These are phyloP conservation scores for Phytophthora constricta DNA, from an alignment of 352 stramenopile species.

Conservation along the genomic window DNA sequence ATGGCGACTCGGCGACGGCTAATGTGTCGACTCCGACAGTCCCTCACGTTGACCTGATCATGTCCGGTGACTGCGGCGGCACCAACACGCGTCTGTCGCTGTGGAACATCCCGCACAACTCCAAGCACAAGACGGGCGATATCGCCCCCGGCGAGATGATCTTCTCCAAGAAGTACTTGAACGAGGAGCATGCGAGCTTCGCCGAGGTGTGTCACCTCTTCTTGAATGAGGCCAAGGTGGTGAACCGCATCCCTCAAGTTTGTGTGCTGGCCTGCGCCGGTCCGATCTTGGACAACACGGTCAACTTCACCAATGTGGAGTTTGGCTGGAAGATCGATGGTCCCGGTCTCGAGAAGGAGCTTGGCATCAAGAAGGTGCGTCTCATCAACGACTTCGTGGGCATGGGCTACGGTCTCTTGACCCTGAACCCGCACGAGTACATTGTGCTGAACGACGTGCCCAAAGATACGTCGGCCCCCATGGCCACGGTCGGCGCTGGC, in stretches of 20 bases:
- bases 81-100: slow-evolving; percentile 95
- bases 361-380: slow-evolving; percentile 80
- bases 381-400: slow-evolving; percentile 97
- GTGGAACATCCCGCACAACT: slow-evolving; percentile 62
- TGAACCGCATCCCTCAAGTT: too few species aligned
- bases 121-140: slow-evolving; percentile 47
- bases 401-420: slow-evolving; percentile 96
- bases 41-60: slow-evolving; percentile 58
- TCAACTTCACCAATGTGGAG: slow-evolving; percentile 93
- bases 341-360: slow-evolving; percentile 59
- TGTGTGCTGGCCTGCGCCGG: slow-evolving; percentile 74
- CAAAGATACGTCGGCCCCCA: slow-evolving; percentile 75
- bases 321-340: slow-evolving; percentile 88
- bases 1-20: slow-evolving; percentile 8
- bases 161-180: slow-evolving; percentile 82
- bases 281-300: slow-evolving; percentile 70
- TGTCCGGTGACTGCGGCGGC: slow-evolving; percentile 94
- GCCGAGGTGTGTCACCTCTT: slow-evolving; percentile 88
- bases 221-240: slow-evolving; percentile 87
- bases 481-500: slow-evolving; percentile 94
- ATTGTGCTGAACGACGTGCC: slow-evolving; percentile 79
- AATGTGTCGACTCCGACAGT: slow-evolving; percentile 6
- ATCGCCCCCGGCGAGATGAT: slow-evolving; percentile 74
- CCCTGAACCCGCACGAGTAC: slow-evolving; percentile 91
- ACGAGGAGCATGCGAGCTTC: slow-evolving; percentile 73